These are phyloP conservation scores for Hericium alpestre DNA, from an alignment of 768 basidiomycete genomes.

Conservation along the genomic window DNA sequence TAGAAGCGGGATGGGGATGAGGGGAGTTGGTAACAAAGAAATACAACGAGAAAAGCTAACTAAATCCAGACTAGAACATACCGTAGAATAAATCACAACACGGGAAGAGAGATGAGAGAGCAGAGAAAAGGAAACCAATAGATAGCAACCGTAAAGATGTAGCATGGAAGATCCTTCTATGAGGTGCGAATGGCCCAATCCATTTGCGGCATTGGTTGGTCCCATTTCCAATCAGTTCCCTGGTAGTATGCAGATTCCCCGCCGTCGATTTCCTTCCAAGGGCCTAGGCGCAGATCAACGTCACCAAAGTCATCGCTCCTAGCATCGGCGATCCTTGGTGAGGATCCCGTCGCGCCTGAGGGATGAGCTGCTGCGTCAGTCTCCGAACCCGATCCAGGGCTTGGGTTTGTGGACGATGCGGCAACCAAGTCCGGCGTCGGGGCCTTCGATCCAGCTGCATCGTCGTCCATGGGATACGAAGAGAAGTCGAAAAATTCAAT, in stretches of 20 bases:
- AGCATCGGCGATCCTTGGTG: conserved; percentile 31
- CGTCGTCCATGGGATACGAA: conserved; percentile 44
- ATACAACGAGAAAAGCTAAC: neutral
- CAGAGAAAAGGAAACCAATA: neutral
- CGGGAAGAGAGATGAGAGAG: neutral
- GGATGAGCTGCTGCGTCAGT: conserved; percentile 28
- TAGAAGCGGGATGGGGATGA: conserved; percentile 2
- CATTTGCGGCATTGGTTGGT: conserved; percentile 48
- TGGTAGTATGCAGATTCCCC: conserved; percentile 64
- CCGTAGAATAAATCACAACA: neutral
- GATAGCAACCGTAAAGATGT: conserved; percentile 8
- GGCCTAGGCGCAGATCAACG: conserved; percentile 41
- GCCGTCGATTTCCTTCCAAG: conserved; percentile 64
- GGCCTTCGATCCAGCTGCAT: conserved; percentile 51
- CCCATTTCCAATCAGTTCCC: conserved; percentile 59
- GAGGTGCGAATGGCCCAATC: conserved; percentile 69
- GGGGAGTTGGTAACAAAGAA: neutral
- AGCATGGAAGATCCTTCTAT: conserved; percentile 24
- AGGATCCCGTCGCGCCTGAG: conserved; percentile 24
- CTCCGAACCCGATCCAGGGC: conserved; percentile 62
- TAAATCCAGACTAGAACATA: neutral
- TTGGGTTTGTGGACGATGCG: conserved; percentile 65
- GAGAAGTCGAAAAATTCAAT: conserved; percentile 65
- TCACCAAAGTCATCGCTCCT: conserved; percentile 29
- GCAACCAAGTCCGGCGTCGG: conserved; percentile 64